Percentiles rank a stretch among this genome's conserved stretches.
phyloP scores from a whole-genome alignment of 176 grass and related monocot genomes.

The Avena sativa region DNA sequence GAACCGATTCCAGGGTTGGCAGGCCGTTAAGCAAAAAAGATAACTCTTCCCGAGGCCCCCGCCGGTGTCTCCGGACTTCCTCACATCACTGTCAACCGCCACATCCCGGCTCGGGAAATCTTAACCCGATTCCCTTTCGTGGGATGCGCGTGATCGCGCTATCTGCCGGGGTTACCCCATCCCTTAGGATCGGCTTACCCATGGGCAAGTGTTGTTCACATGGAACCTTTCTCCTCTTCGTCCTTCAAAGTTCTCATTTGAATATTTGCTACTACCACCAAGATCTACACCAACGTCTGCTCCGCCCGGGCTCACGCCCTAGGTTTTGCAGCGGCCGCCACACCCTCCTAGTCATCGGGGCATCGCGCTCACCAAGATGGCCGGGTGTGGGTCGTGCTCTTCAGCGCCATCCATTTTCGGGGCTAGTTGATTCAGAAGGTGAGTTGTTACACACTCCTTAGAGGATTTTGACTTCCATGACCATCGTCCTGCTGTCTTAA shows the following conservation, averaged over 20 bases:
- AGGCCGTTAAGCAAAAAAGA: constrained; percentile 63
- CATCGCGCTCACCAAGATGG: constrained; percentile 50
- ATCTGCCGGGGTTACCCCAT: constrained; percentile 70
- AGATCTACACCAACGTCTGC: constrained; percentile 49
- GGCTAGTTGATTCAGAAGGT: constrained; percentile 88
- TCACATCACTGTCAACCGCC: constrained; percentile 57
- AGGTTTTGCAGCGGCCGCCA: no score
- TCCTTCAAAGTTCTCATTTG: constrained; percentile 79
- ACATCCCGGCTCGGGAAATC: constrained; percentile 62
- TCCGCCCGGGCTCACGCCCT: no score
- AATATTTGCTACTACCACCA: constrained; percentile 83
- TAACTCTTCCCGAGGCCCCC: constrained; percentile 76
- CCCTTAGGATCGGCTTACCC: constrained; percentile 70
- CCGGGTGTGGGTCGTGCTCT: constrained; percentile 70
- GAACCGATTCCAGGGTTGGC: constrained; percentile 52
- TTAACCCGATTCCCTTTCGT: constrained; percentile 69
- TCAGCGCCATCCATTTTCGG: constrained; percentile 71
- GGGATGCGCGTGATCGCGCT: constrained; percentile 38
- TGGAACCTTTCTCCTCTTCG: constrained; percentile 76
- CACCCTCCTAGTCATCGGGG: background rate
- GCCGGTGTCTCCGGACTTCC: constrained; percentile 59
- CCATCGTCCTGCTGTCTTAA: constrained; percentile 50
- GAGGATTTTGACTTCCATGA: constrained; percentile 68
- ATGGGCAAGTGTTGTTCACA: constrained; percentile 74
- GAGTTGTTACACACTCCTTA: constrained; percentile 85